Evolutionary conservation across 768 basidiomycete genomes (phyloP), one percentile per base, ranked within the genome.

Genomic region (Lactarius psammicola): DNA sequence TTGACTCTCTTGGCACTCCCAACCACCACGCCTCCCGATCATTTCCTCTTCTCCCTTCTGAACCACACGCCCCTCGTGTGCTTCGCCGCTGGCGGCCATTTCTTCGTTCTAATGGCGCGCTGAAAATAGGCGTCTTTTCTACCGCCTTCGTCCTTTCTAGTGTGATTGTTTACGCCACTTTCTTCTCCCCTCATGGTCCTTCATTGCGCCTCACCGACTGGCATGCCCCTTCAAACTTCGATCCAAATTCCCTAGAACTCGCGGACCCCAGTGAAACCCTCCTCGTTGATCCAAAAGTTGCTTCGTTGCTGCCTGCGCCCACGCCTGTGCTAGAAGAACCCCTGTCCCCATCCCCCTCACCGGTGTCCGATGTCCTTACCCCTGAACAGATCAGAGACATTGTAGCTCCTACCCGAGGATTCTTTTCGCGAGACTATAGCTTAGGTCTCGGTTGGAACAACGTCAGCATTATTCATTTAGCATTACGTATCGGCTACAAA

Each of bases 401-500:
- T 30, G 76, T 80, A 1, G 59, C 72, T n/a, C 68, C 72, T 20
- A 80, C 81, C 2, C 72, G 76, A 54, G 81, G 81, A 4, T 82
- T 74, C 62, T 81, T 79, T 67, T 75, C 75, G 26, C 76, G 82
- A 36, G 81, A 82, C 59, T 82, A 72, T 67, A 80, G 76, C 57
- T 71, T 81, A 62, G 76, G 75, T 3, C 70, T 82, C 6, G 82
- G 81, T 23, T 82, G 80, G 80, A 82, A 83, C 69, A 82, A 82
- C 54, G 80, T 81, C 36, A 64, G 80, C 70, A 11, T 15, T n/a
- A 17, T 51, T n/a, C 42, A 18, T 34, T 31, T 10, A 17, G 2
- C 9, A 20, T 30, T 33, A 7, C 36, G 20, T 9, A 26, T 1
- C 33, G 23, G 13, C 54, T 40, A 44, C 69, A 65, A 42, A 71